These are phyloP conservation scores for Cyberlindnera euphorbiae DNA, from an alignment of 805 yeast genomes.

Conservation along the genomic window DNA sequence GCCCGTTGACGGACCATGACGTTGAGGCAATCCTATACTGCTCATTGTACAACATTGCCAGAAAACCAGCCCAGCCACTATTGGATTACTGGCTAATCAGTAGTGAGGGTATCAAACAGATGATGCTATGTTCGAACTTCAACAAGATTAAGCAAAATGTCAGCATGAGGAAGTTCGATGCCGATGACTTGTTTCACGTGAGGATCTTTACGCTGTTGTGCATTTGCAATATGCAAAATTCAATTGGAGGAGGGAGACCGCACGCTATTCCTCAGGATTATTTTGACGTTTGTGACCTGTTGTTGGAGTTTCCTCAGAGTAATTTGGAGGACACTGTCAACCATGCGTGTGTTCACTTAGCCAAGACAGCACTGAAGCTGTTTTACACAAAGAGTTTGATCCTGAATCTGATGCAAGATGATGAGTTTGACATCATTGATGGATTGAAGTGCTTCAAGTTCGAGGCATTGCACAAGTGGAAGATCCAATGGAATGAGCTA, in stretches of 20 bases:
- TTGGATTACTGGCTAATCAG: constrained; percentile 51
- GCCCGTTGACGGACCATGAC: constrained; percentile 54
- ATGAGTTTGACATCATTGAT: constrained; percentile 16
- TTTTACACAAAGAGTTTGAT: constrained; percentile 23
- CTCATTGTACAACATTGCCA: constrained; percentile 47
- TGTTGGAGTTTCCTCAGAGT: constrained; percentile 44
- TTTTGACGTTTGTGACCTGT: constrained; percentile 36
- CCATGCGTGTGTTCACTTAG: constrained; percentile 44
- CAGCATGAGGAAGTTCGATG: constrained; percentile 24
- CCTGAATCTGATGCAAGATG: constrained; percentile 18
- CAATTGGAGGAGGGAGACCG: constrained; percentile 48
- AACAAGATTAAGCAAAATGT: constrained; percentile 36
- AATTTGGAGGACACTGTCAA: constrained; percentile 52
- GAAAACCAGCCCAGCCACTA: constrained; percentile 49
- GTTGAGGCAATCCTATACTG: constrained; percentile 55
- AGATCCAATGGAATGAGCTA: constrained; percentile 38
- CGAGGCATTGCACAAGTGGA: constrained; percentile 36
- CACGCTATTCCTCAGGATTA: constrained; percentile 35
- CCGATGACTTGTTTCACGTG: constrained; percentile 46
- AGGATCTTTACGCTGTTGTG: constrained; percentile 50
- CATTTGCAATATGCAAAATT: constrained; percentile 45
- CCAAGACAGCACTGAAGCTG: constrained; percentile 23
- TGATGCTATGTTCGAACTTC: constrained; percentile 43
- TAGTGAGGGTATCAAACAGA: constrained; percentile 46
- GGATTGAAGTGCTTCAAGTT: constrained; percentile 18